Percentiles rank a stretch among this genome's conserved stretches.
phyloP scores from a whole-genome alignment of 148 eudicot species.

The Fagopyrum tataricum region DNA sequence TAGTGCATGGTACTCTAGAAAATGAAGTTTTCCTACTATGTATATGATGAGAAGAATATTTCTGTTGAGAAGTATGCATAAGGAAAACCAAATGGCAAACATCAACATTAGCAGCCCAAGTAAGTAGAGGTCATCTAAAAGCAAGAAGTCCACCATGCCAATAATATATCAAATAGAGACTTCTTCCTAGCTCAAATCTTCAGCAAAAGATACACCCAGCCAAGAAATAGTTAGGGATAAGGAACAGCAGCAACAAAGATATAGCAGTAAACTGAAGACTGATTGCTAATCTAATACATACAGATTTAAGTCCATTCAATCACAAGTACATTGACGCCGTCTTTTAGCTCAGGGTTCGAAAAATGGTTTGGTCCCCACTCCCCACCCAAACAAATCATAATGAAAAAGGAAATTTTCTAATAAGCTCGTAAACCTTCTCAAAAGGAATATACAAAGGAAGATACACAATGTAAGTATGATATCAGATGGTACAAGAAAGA shows the following conservation, averaged over 20 bases:
- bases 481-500: background rate
- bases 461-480: too few relatives aligned
- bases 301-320: background rate
- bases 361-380: background rate
- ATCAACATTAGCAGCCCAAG: background rate
- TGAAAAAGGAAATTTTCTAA: background rate
- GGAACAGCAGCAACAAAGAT: background rate
- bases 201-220: background rate
- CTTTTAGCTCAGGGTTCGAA: too few relatives aligned
- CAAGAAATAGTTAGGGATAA: background rate
- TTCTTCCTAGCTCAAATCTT: background rate
- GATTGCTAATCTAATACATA: background rate
- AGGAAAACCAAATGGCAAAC: background rate
- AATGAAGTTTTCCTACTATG: background rate
- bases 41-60: background rate
- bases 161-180: background rate
- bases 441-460: too few relatives aligned
- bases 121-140: background rate
- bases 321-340: too few relatives aligned
- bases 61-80: background rate
- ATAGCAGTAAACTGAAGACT: background rate
- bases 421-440: background rate
- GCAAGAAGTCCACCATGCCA: background rate
- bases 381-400: background rate
- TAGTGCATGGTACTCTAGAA: background rate